Evolutionary conservation across 495 filamentous ascomycete species (phyloP).

Genomic region (Neurospora sp.): DNA sequence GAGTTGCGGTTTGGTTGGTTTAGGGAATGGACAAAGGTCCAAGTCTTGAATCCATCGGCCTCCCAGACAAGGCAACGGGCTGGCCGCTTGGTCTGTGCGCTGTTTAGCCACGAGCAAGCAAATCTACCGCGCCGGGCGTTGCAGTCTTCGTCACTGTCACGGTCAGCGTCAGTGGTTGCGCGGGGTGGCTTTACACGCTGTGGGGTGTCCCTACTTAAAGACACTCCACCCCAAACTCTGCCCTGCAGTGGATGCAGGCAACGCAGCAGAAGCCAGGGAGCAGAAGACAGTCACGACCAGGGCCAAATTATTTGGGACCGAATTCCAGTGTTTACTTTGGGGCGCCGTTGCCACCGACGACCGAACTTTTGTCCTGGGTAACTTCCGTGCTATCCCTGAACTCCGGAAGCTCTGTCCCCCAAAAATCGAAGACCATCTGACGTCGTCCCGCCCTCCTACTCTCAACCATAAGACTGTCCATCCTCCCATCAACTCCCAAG

Average conservation of each 20-base stretch:
- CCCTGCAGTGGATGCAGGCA: background rate
- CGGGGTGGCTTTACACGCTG: background rate
- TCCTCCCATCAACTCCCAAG: background rate
- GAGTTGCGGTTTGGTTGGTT: background rate
- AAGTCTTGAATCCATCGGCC: background rate
- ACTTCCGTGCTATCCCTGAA: background rate
- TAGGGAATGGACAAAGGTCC: background rate
- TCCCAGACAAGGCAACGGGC: background rate
- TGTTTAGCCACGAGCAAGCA: background rate
- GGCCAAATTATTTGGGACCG: background rate
- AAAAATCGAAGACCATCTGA: background rate
- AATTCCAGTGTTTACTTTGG: slow-evolving; percentile 19
- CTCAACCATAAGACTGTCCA: background rate
- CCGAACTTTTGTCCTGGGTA: slow-evolving; percentile 5
- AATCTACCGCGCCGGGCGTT: background rate
- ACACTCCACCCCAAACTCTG: background rate
- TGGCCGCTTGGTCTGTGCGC: background rate
- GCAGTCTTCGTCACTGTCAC: background rate
- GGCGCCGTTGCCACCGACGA: slow-evolving; percentile 20
- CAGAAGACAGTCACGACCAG: background rate
- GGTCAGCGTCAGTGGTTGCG: background rate
- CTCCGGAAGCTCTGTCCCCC: background rate
- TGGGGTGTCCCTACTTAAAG: background rate
- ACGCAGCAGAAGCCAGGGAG: background rate
- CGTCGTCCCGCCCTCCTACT: background rate